Percentiles rank a stretch among this genome's conserved stretches.
Conservation (phyloP, 2,329 filamentous ascomycete genomes). For the Bretziella fagacearum region DNA sequence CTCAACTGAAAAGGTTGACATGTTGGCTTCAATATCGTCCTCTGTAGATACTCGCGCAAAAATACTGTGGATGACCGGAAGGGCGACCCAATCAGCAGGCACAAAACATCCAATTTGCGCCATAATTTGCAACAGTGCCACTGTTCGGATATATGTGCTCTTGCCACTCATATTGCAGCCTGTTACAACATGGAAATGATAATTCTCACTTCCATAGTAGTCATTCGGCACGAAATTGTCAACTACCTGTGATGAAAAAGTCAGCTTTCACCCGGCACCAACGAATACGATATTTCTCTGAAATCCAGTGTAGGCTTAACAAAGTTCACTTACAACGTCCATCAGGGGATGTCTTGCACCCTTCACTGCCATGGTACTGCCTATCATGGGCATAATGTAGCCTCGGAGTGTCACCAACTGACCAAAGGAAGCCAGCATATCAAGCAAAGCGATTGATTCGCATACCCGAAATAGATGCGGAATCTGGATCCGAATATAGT, state of each 20-base stretch:
- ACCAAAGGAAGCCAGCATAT: conserved; percentile 67
- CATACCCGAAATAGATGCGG: conserved; percentile 66
- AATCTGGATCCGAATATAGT: conserved; percentile 53
- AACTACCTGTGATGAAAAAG: conserved; percentile 17
- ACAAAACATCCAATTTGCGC: conserved; percentile 85
- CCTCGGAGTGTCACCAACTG: conserved; percentile 48
- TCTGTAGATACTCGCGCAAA: conserved; percentile 80
- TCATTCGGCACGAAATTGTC: conserved; percentile 73
- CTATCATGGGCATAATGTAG: conserved; percentile 50
- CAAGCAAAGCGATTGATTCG: conserved; percentile 70
- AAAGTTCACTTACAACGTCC: conserved; percentile 38
- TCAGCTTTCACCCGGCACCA: background rate
- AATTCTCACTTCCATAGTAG: conserved; percentile 64
- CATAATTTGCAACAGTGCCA: conserved; percentile 80
- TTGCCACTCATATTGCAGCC: conserved; percentile 98
- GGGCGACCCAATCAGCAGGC: conserved; percentile 66
- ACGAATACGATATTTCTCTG: no score
- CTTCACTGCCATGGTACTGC: conserved; percentile 53
- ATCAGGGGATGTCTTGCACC: conserved; percentile 61
- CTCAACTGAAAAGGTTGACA: conserved; percentile 85
- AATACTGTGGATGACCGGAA: conserved; percentile 64
- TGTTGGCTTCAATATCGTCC: conserved; percentile 74
- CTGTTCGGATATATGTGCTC: conserved; percentile 78
- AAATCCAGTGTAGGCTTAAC: background rate
- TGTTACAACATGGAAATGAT: conserved; percentile 81